Conservation (phyloP, 2,329 filamentous ascomycete genomes). For the Scedosporium boydii region DNA sequence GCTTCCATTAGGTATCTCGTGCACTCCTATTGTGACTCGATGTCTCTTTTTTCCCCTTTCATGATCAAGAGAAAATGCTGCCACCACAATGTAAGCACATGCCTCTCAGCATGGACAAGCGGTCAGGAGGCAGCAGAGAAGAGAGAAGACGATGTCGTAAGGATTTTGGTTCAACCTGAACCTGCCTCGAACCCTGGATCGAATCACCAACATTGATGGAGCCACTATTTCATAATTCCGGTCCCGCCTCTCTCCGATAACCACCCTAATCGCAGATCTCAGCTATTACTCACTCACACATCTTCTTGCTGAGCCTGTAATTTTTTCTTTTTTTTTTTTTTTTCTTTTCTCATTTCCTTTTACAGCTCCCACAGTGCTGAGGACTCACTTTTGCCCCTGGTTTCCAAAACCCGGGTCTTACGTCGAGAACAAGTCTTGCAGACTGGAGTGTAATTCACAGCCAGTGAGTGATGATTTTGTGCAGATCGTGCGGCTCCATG, state of each 20-base stretch:
- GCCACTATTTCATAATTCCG: neutral
- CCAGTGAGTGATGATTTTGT: neutral
- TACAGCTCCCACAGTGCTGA: neutral
- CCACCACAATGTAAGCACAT: neutral
- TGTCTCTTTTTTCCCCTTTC: neutral
- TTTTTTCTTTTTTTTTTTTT: too few species aligned
- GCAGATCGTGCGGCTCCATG: neutral
- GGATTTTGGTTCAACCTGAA: neutral
- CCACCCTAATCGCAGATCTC: too few species aligned
- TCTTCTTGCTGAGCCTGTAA: too few species aligned
- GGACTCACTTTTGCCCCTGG: neutral
- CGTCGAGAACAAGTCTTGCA: neutral
- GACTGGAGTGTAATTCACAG: neutral
- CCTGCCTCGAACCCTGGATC: neutral
- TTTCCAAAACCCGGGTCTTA: neutral
- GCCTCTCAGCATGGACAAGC: neutral
- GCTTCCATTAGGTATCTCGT: neutral
- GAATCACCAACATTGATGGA: neutral
- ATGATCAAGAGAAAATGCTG: too few species aligned
- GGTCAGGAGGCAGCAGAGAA: neutral
- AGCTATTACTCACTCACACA: too few species aligned
- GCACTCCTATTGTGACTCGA: neutral
- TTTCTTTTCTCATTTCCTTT: too few species aligned
- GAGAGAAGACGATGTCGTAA: neutral
- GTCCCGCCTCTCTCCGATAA: neutral